Evolutionary conservation across 1,284 basidiomycete genomes (phyloP), one percentile per base, ranked within the genome.

Genomic region (Apiotrichum laibachii): DNA sequence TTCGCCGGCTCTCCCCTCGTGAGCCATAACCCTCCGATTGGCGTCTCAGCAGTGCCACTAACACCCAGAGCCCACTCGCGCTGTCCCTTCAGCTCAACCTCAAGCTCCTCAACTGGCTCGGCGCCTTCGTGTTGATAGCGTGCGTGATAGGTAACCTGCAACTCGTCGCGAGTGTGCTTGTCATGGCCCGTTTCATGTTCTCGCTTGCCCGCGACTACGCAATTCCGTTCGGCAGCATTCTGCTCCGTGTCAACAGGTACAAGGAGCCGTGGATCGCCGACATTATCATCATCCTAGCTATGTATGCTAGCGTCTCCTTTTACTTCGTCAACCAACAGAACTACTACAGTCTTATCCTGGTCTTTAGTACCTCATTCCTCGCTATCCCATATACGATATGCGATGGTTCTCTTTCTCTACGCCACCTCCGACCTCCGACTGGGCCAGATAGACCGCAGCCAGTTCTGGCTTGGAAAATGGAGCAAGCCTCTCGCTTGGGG

Each of bases 401-500:
- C 31, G 1, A 22, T 53, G 1, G 40, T 42, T 21, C 26, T 53
- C 18, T 21, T 44, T 7, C 40, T 53, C 42, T 53, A 53, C 42
- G 18, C 44, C 26, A 5, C 21, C 9, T 53, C 42, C 13, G 40
- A 53, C n/a, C 51, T 53, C 33, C 9, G 33, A 21, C 31, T 11
- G 15, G 40, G 40, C 2, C 6, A 5, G 16, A 16, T 34, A 5
- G 51, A 40, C 13, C 51, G 51, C 31, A 13, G 40, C 19, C 26
- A 53, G 42, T 53, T 53, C 31, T 44, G 42, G 18, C 42, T 53
- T 11, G 42, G 51, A 1, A 34, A 11, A 12, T 43, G 40, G 22
- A 53, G 51, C 31, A 53, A 44, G 42, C 51, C 51, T 13, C 16
- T 43, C n/a, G 26, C 42, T 15, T 33, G 18, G n/a, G n/a, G n/a